Evolutionary conservation across 345 rosid species (phyloP).

Genomic region (Zanthoxylum bungeanum): DNA sequence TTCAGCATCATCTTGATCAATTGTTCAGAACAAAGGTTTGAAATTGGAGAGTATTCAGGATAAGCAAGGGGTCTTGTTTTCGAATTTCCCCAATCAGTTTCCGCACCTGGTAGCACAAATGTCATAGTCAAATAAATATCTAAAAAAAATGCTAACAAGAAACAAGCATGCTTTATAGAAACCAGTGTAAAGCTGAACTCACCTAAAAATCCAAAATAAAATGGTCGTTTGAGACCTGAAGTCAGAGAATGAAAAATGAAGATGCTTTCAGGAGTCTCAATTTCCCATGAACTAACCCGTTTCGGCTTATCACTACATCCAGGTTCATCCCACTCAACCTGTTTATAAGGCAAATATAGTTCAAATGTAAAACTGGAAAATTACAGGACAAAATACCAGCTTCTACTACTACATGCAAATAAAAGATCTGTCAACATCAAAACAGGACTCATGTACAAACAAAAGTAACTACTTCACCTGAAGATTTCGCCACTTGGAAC

Average conservation of each 20-base stretch:
- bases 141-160: no score
- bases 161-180: background rate
- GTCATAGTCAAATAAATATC: background rate
- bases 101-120: conserved; percentile 49
- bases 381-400: background rate
- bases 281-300: conserved; percentile 95
- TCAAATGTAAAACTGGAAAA: background rate
- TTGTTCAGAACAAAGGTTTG: conserved; percentile 56
- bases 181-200: conserved; percentile 10
- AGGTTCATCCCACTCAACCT: conserved; percentile 99
- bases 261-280: conserved; percentile 98
- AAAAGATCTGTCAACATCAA: no score
- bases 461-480: conserved; percentile 44
- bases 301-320: conserved; percentile 90
- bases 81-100: conserved; percentile 81
- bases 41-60: conserved; percentile 54
- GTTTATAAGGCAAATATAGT: conserved; percentile 8
- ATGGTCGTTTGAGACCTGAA: conserved; percentile 81
- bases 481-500: conserved; percentile 99
- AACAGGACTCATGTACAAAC: no score
- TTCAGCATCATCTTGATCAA: conserved; percentile 72
- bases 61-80: conserved; percentile 68
- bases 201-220: conserved; percentile 70
- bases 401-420: no score
- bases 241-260: conserved; percentile 94